These are phyloP conservation scores for Phytophthora sp. DNA, from an alignment of 352 stramenopile species.

Conservation along the genomic window DNA sequence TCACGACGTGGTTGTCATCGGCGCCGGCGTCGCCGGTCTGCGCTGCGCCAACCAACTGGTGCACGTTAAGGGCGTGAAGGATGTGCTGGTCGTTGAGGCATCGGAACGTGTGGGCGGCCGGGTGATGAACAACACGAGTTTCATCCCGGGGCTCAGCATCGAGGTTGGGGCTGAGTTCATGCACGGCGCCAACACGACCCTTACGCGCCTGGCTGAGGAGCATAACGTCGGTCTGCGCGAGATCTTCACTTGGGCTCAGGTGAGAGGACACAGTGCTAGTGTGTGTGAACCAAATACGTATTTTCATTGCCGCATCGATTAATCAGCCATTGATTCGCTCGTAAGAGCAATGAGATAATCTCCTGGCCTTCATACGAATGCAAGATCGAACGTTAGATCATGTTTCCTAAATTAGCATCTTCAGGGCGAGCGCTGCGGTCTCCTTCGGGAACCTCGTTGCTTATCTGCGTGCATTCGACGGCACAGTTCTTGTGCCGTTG, in stretches of 20 bases:
- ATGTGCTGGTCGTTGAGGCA: constrained; percentile 82
- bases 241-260: constrained; percentile 89
- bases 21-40: constrained; percentile 68
- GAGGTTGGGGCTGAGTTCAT: constrained; percentile 81
- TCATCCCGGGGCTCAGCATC: constrained; percentile 75
- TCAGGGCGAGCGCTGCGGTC: constrained; percentile 40
- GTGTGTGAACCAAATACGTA: constrained; percentile 10
- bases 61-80: constrained; percentile 53
- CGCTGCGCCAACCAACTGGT: constrained; percentile 70
- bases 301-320: constrained; percentile 72
- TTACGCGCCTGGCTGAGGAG: constrained; percentile 72
- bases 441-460: constrained; percentile 16
- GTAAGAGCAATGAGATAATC: constrained; percentile 54
- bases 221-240: constrained; percentile 72
- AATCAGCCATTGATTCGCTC: constrained; percentile 86
- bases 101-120: constrained; percentile 67
- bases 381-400: constrained; percentile 69
- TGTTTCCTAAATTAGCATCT: constrained; percentile 89
- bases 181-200: constrained; percentile 78
- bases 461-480: constrained; percentile 57
- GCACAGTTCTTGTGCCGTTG: constrained; percentile 86
- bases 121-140: constrained; percentile 64
- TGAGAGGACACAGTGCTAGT: constrained; percentile 29
- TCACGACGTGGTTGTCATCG: constrained; percentile 75
- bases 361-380: constrained; percentile 91